These are phyloP conservation scores for Kazachstania bromeliacearum DNA, from an alignment of 805 yeast species.

Conservation along the genomic window DNA sequence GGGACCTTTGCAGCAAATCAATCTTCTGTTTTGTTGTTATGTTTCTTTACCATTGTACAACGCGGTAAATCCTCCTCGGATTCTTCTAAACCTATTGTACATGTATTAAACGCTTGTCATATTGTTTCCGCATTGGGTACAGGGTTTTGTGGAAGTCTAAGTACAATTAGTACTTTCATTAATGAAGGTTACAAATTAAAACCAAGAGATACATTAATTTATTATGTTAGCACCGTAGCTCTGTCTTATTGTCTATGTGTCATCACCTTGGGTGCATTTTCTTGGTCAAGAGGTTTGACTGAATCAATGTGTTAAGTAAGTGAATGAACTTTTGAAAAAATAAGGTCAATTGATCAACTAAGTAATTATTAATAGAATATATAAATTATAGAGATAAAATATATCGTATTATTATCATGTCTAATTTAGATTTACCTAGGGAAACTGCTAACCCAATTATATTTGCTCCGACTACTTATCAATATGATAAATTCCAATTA, in stretches of 20 bases:
- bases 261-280: constrained; percentile 59
- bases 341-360: too few relatives aligned
- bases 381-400: too few relatives aligned
- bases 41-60: constrained; percentile 17
- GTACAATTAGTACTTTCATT: constrained; percentile 72
- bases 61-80: constrained; percentile 34
- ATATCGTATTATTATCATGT: constrained; percentile 1
- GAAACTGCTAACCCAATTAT: constrained; percentile 25
- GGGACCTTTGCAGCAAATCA: constrained; percentile 47
- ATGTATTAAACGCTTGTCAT: constrained; percentile 35
- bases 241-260: constrained; percentile 42
- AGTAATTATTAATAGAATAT: too few relatives aligned
- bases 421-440: constrained; percentile 8
- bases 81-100: constrained; percentile 23
- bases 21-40: constrained; percentile 26
- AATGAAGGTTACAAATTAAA: constrained; percentile 46
- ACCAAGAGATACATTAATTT: constrained; percentile 35
- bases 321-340: too few relatives aligned
- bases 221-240: constrained; percentile 41
- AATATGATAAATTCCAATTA: constrained; percentile 61
- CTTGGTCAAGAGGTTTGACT: constrained; percentile 45
- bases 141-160: constrained; percentile 64
- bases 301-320: constrained; percentile 9
- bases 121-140: constrained; percentile 45
- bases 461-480: constrained; percentile 82